These are phyloP conservation scores for Hypoxylon trugodes DNA, from an alignment of 495 filamentous ascomycete genomes.

Conservation along the genomic window DNA sequence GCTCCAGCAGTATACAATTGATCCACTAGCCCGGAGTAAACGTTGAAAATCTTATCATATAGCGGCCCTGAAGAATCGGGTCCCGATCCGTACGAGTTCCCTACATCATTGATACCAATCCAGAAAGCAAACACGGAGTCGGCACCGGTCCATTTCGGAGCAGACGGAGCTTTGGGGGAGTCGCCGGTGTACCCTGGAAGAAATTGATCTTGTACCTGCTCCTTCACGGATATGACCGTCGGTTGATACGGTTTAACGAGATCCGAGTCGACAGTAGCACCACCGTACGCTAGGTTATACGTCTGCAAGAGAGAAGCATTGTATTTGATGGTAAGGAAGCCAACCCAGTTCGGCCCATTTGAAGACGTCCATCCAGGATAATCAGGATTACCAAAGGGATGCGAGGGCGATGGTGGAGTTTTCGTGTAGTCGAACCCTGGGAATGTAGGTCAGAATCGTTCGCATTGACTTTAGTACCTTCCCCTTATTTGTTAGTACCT, in stretches of 20 bases:
- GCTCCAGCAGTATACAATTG: constrained; percentile 70
- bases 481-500: constrained; percentile 16
- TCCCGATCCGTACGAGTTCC: constrained; percentile 67
- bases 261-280: constrained; percentile 70
- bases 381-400: constrained; percentile 80
- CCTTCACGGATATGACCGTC: constrained; percentile 63
- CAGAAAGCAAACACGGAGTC: constrained; percentile 74
- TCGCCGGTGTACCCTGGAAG: constrained; percentile 56
- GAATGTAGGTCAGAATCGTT: constrained; percentile 2
- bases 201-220: constrained; percentile 63
- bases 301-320: constrained; percentile 67
- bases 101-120: constrained; percentile 85
- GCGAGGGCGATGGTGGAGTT: constrained; percentile 66
- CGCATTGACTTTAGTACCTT: neutral
- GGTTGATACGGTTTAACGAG: constrained; percentile 62
- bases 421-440: constrained; percentile 69
- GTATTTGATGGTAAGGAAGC: constrained; percentile 68
- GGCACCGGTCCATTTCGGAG: constrained; percentile 66
- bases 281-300: constrained; percentile 75
- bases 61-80: constrained; percentile 47
- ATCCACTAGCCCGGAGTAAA: constrained; percentile 64
- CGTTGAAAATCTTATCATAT: constrained; percentile 62
- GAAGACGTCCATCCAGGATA: constrained; percentile 67
- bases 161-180: constrained; percentile 41
- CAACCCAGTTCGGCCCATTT: constrained; percentile 73